Base-by-base conservation (phyloP, 1,284 basidiomycete genomes). In the Xanthoconium separans region DNA sequence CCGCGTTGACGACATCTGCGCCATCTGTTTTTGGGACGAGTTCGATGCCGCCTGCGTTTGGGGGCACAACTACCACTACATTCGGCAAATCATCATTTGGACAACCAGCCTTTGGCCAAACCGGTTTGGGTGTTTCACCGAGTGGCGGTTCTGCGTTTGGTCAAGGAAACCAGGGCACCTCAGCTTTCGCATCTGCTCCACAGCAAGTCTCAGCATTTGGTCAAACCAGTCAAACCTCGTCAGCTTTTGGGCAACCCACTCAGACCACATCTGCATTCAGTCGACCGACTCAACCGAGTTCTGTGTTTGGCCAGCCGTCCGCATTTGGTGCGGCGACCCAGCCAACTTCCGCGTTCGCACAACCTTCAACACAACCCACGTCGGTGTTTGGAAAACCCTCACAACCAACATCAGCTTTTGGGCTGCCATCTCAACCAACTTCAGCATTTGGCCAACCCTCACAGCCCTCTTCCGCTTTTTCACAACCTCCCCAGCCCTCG, bases 231-330 rank as follows among this genome's bases (percentile, higher is more conserved):
- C 68, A 65, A 44, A 31, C 57, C 6, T 46, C 62, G 2, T 66
- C 69, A 15, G 56, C 51, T 7, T 71, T 71, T 44, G 58, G 68
- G 20, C 65, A 59, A 47, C 16, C 55, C 44, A 64, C 70, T 3
- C 72, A 73, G 53, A 44, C 65, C n/a, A 56, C 61, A 1, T 70
- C 77, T 7, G 71, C 72, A 8, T 83, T 83, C 59, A 73, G 74
- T 4, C 59, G 54, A 42, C 31, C 59, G 7, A 33, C 70, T 3
- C 67, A 62, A 37, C 34, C 67, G 1, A 61, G 66, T 27, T 74
- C 76, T n/a, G 73, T 66, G 3, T 78, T 81, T 58, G 76, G 73
- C 0, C 76, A 78, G 53, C 70, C 74, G 1, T 64, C 73, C 6
- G 71, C 70, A n/a, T 75, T 77, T 44, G 70, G 72, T 0, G 64